These are phyloP conservation scores for Massospora cicadina DNA, from an alignment of 371 early-diverging fungal genomes.

Conservation along the genomic window DNA sequence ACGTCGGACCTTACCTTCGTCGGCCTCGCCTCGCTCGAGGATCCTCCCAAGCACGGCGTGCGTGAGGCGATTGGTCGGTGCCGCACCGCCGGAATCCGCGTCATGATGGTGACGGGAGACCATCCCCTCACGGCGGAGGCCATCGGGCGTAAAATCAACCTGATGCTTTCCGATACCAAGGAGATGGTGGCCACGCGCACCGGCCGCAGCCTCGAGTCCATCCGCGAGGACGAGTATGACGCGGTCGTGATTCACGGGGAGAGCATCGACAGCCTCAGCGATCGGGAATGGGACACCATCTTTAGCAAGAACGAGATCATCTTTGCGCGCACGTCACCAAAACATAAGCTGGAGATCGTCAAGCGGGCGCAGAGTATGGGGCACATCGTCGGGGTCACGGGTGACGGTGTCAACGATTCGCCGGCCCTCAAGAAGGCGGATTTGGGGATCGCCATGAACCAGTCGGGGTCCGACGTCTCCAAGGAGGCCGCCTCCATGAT, in stretches of 20 bases:
- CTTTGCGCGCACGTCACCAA: constrained; percentile 82
- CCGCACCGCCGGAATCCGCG: constrained; percentile 78
- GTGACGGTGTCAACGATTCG: constrained; percentile 87
- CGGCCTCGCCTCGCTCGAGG: constrained; percentile 73
- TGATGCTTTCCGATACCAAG: constrained; percentile 73
- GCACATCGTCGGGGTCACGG: constrained; percentile 85
- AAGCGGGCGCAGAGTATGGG: constrained; percentile 61
- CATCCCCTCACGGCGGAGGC: constrained; percentile 79
- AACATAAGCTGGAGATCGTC: constrained; percentile 79
- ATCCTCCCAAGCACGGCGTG: constrained; percentile 93
- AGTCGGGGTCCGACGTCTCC: constrained; percentile 83
- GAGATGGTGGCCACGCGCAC: constrained; percentile 46
- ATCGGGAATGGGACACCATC: constrained; percentile 76
- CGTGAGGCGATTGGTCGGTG: constrained; percentile 89
- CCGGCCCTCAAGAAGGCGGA: constrained; percentile 93
- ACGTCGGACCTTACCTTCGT: constrained; percentile 51
- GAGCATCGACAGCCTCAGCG: constrained; percentile 52
- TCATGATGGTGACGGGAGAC: constrained; percentile 95
- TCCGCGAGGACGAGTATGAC: constrained; percentile 57
- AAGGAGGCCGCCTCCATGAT: constrained; percentile 97
- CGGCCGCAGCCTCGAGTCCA: constrained; percentile 30
- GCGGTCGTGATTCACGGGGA: constrained; percentile 91
- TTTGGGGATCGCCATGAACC: constrained; percentile 93
- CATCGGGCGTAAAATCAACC: constrained; percentile 77
- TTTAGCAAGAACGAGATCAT: constrained; percentile 73